Evolutionary conservation across 495 filamentous ascomycete genomes (phyloP).

Genomic region (Clohesyomyces aquaticus): DNA sequence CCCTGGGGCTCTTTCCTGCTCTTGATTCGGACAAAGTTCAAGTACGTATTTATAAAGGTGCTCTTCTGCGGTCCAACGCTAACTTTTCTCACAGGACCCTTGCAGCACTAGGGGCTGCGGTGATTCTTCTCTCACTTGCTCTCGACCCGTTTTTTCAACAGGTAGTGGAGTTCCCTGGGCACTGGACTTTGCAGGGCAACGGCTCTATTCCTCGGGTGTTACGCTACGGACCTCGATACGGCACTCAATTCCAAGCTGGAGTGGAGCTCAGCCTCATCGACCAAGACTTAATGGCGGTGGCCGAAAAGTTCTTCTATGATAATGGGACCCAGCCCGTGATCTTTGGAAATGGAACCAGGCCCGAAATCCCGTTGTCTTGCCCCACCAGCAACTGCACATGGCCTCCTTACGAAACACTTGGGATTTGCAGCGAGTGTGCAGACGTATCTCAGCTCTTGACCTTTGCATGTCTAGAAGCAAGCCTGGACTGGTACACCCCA

Average conservation of each 20-base stretch:
- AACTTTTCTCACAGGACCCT: constrained; percentile 6
- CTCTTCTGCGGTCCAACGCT: not conserved
- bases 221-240: constrained; percentile 6
- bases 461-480: constrained; percentile 2
- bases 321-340: constrained; percentile 14
- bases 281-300: constrained; percentile 3
- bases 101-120: constrained; percentile 28
- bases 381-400: constrained; percentile 38
- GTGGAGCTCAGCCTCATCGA: not conserved
- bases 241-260: not conserved
- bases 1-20: constrained; percentile 36
- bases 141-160: constrained; percentile 40
- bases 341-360: constrained; percentile 23
- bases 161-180: constrained; percentile 30
- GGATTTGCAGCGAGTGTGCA: constrained; percentile 22
- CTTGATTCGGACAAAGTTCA: constrained; percentile 27
- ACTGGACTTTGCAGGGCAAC: constrained; percentile 16
- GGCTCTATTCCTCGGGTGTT: constrained; percentile 15
- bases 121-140: constrained; percentile 32
- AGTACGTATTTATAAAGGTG: not conserved
- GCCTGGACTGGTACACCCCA: constrained; percentile 10
- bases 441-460: constrained; percentile 18
- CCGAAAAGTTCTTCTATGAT: constrained; percentile 18
- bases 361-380: constrained; percentile 25
- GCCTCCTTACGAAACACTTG: constrained; percentile 31